A percentile compares a stretch with the other conserved stretches of the same genome.
Conservation (phyloP, 2,329 filamentous ascomycete species). For the Tolypocladium album region DNA sequence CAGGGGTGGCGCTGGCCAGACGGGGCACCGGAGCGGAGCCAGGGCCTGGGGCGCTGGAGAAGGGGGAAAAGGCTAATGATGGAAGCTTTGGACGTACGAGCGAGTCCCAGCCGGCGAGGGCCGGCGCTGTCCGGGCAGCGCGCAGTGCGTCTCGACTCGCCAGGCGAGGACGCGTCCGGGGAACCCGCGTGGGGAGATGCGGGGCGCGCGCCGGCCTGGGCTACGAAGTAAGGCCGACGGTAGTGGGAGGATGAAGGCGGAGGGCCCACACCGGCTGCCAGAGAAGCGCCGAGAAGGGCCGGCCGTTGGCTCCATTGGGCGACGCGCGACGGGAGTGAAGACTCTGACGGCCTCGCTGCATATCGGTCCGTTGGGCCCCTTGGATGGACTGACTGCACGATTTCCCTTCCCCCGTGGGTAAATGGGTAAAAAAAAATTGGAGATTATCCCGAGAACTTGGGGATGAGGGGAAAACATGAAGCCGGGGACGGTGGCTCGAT, state of each 20-base stretch:
- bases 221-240: conserved; percentile 22
- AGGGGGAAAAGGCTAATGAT: not conserved
- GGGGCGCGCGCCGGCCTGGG: conserved; percentile 8
- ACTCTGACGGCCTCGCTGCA: not conserved
- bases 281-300: conserved; percentile 27
- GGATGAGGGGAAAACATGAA: not conserved
- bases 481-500: not conserved
- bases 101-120: no score
- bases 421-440: not conserved
- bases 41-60: not conserved
- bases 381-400: not conserved
- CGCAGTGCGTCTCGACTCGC: not conserved
- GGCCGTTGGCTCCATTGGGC: conserved; percentile 6
- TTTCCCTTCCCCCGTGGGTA: not conserved
- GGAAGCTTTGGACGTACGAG: no score
- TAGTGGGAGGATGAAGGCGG: conserved; percentile 3
- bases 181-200: conserved; percentile 13
- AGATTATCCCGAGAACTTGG: not conserved
- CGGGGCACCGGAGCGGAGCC: not conserved
- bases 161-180: conserved; percentile 12
- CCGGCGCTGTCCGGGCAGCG: not conserved
- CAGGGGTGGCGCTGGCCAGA: not conserved
- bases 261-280: conserved; percentile 4
- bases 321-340: not conserved
- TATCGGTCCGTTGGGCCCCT: not conserved